Percentiles rank a stretch among this genome's conserved stretches.
Evolutionary conservation across 2,329 filamentous ascomycete species (phyloP).

Genomic region (Nigrospora oryzae): DNA sequence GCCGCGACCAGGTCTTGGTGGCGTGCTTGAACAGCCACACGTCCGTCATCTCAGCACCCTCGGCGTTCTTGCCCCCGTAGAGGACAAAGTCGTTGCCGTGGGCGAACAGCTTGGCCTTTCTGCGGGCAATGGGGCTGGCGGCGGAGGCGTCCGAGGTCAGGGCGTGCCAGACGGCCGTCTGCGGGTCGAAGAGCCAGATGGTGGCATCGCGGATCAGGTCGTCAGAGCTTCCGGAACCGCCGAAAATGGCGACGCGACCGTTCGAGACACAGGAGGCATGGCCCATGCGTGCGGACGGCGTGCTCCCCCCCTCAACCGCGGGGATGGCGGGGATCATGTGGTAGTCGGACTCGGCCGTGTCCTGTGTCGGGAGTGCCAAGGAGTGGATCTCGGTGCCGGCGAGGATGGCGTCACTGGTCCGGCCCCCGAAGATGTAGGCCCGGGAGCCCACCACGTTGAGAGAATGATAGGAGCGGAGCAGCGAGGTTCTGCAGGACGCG

Average conservation of each 20-base stretch:
- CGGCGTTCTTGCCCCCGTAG: constrained; percentile 31
- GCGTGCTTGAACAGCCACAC: constrained; percentile 42
- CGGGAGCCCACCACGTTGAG: constrained; percentile 42
- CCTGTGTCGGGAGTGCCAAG: constrained; percentile 37
- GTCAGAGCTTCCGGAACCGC: constrained; percentile 22
- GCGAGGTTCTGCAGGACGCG: constrained; percentile 16
- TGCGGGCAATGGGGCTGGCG: constrained; percentile 17
- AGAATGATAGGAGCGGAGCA: constrained; percentile 41
- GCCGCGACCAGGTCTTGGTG: constrained; percentile 37
- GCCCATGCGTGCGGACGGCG: constrained; percentile 20
- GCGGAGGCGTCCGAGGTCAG: constrained; percentile 13
- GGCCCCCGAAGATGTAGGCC: constrained; percentile 48
- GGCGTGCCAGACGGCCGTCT: constrained; percentile 23
- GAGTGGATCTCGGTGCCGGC: constrained; percentile 43
- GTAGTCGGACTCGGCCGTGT: constrained; percentile 23
- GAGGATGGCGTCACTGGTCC: constrained; percentile 25
- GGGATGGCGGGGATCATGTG: constrained; percentile 21
- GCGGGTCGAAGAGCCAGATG: constrained; percentile 29
- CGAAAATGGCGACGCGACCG: constrained; percentile 24
- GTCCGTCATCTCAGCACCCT: constrained; percentile 26
- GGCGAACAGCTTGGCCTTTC: constrained; percentile 24
- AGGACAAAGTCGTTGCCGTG: constrained; percentile 38
- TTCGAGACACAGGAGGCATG: constrained; percentile 27
- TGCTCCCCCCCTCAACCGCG: constrained; percentile 15
- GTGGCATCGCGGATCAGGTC: constrained; percentile 19